Evolutionary conservation across 805 yeast genomes (phyloP), one percentile per base, ranked within the genome.

Genomic region (Cyberlindnera maclurae): DNA sequence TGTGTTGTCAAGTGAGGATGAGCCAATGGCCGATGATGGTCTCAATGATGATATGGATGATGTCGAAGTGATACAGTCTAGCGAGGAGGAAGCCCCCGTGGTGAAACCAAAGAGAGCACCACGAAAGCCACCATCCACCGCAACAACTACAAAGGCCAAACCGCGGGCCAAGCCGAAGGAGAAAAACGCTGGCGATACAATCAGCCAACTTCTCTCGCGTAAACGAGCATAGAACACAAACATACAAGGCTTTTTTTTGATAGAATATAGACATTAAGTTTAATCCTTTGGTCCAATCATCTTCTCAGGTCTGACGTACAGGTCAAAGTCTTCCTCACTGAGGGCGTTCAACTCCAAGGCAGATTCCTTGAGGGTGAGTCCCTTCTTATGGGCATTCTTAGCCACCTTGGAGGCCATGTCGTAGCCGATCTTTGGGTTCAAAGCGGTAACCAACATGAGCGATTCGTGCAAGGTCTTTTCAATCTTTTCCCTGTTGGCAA

Each of bases 361-460:
- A 47, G 95, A 79, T 66, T 88, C 84, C 71, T 93, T 93, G 68
- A 93, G 77, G 33, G 98, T 93, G 56, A 90, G 73, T 20, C 97
- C 96, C 74, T 93, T 88, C 72, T 89, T 83, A 78, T 93, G 97
- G 36, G 98, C 98, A 62, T 93, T 86, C 76, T 93, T 93, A 53
- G 98, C 98, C 39, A 88, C 90, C 78, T 90, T 89, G 43, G 97
- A 87, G 42, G 98, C 97, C 54, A 80, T 76, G 61, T 93, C 98
- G 70, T 93, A 93, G 58, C 98, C 98, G 55, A 93, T 93, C 80
- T 90, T 88, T 57, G 98, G 97, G 78, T 93, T 93, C 61, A 93
- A 77, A 18, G 98, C 97, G 42, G 98, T 93, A 37, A 93, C 98
- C 68, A 93, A 77, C 98, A 93, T 93, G 61, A 93, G 76, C 12